Evolutionary conservation across 1,284 basidiomycete species (phyloP), one percentile per base, ranked within the genome.

Genomic region (Malassezia sp.): DNA sequence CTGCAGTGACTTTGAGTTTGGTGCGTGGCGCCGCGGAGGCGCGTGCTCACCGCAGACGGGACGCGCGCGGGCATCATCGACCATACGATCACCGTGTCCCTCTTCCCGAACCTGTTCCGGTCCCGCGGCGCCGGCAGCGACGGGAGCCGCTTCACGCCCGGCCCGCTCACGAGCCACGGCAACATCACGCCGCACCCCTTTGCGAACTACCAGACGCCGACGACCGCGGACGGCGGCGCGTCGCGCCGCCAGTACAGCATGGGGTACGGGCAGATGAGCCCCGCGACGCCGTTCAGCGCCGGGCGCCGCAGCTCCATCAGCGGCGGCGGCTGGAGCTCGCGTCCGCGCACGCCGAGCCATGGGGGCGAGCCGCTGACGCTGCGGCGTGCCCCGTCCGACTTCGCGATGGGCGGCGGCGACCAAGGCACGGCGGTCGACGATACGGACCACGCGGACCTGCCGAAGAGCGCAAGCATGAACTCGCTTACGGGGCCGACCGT

Each of bases 31-130:
- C n/a, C n/a, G n/a, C n/a, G n/a, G n/a, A n/a, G n/a, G n/a, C n/a
- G n/a, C n/a, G n/a, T n/a, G n/a, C n/a, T n/a, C n/a, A n/a, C n/a
- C n/a, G n/a, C n/a, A n/a, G n/a, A 70, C 33, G 66, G 67, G 15
- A 68, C 66, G 4, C 54, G 67, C 5, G 65, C 67, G 11, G 67
- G 67, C n/a, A 68, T 70, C 53, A 68, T 70, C 37, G 66, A 70
- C 49, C 67, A 70, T 28, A 69, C 67, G 20, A 48, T 70, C 44
- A 63, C 57, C 24, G 61, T 70, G 46, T 61, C 60, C 4, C 48
- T 70, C 29, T 46, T 70, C 18, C 67, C 67, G 6, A 49, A 56
- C 4, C 45, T 70, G 2, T 65, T 68, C 31, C 60, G 65, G 22
- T 51, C 2, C 7, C 31, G 8, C 23, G 17, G 22, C 14, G 15